These are phyloP conservation scores for Ceratocystiopsis brevicomis DNA, from an alignment of 2,329 filamentous ascomycete species.

Conservation along the genomic window DNA sequence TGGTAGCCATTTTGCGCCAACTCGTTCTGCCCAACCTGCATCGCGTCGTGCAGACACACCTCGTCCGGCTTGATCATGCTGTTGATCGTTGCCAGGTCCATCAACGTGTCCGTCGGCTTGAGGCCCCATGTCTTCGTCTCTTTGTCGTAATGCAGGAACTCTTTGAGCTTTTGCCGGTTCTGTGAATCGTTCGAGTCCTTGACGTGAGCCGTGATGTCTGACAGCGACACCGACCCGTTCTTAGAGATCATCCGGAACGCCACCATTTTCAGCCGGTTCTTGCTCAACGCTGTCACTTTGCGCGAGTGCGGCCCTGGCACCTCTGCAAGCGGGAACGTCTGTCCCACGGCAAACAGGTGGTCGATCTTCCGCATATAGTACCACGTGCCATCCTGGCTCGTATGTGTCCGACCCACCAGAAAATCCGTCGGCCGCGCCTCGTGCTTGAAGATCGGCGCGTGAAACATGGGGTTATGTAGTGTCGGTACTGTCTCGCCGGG, in stretches of 20 bases:
- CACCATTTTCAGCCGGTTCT: constrained; percentile 92
- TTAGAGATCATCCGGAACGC: constrained; percentile 75
- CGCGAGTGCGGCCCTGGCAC: constrained; percentile 85
- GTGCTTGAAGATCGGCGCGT: constrained; percentile 85
- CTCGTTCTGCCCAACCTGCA: constrained; percentile 87
- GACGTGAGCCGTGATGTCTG: constrained; percentile 81
- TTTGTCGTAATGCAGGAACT: constrained; percentile 84
- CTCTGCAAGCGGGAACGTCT: constrained; percentile 80
- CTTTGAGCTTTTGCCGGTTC: constrained; percentile 90
- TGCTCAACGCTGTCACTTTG: constrained; percentile 91
- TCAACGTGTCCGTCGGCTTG: constrained; percentile 50
- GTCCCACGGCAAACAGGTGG: constrained; percentile 76
- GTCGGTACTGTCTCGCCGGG: constrained; percentile 80
- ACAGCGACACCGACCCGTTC: constrained; percentile 52
- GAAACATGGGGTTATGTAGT: constrained; percentile 87
- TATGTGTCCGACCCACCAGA: constrained; percentile 64
- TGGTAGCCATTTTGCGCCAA: constrained; percentile 82
- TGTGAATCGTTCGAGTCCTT: constrained; percentile 87
- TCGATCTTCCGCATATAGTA: constrained; percentile 84
- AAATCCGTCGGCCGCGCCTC: constrained; percentile 64
- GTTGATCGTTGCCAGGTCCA: constrained; percentile 64
- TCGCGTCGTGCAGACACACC: constrained; percentile 82
- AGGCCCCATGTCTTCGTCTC: constrained; percentile 76
- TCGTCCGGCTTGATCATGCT: constrained; percentile 90
- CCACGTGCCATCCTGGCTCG: constrained; percentile 53